Evolutionary conservation across 768 basidiomycete species (phyloP).

Genomic region (Tylopilus sp.): DNA sequence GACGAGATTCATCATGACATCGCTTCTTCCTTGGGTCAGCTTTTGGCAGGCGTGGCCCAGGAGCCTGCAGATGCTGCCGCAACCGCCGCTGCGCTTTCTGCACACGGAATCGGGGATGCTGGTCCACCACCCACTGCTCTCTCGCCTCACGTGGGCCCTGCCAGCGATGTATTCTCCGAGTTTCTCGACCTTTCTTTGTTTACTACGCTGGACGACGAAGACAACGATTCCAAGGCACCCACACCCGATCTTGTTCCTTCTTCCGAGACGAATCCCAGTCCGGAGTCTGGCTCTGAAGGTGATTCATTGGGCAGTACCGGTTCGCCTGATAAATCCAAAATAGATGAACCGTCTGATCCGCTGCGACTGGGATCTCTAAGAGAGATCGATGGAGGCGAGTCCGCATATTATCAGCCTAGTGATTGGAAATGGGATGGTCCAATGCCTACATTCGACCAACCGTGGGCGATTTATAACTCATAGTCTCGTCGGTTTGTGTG

Average conservation of each 20-base stretch:
- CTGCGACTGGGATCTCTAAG: conserved; percentile 59
- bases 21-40: conserved; percentile 57
- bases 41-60: conserved; percentile 55
- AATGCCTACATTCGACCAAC: conserved; percentile 62
- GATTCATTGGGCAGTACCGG: conserved; percentile 47
- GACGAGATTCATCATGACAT: conserved; percentile 45
- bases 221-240: conserved; percentile 60
- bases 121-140: conserved; percentile 32
- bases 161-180: conserved; percentile 40
- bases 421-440: conserved; percentile 74
- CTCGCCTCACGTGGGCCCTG: conserved; percentile 36
- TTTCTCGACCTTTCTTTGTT: conserved; percentile 70
- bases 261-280: conserved; percentile 74
- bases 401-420: conserved; percentile 52
- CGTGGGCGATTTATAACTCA: conserved; percentile 65
- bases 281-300: conserved; percentile 67
- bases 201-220: conserved; percentile 51
- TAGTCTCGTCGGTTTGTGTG: conserved; percentile 28
- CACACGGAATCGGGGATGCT: conserved; percentile 25
- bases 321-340: conserved; percentile 48
- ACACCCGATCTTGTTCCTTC: conserved; percentile 72
- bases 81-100: conserved; percentile 27
- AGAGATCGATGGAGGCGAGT: conserved; percentile 75
- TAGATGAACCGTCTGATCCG: conserved; percentile 51
- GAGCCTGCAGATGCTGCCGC: conserved; percentile 36